Evolutionary conservation across 441 rosid species (phyloP), one percentile per base, ranked within the genome.

Genomic region (Dalechampia spathulata): DNA sequence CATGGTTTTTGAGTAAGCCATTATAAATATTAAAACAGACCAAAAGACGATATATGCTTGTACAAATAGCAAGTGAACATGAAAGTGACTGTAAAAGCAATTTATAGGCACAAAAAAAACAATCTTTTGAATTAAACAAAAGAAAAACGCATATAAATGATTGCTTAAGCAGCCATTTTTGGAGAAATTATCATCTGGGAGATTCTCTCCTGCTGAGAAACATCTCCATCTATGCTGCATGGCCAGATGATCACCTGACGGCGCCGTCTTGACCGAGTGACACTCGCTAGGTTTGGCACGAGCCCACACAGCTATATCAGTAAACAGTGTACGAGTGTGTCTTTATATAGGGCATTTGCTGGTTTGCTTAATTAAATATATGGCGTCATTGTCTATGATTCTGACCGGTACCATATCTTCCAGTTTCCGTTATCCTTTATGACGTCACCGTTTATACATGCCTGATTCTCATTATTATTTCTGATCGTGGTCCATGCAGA

Each of bases 161-260:
- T 79, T 72, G 75, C 72, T 16, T 36, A 20, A 57, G 78, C 76
- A 70, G 82, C 77, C 80, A 68, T 66, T 68, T 66, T 50, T 37
- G 52, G 63, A 58, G 75, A 65, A 53, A 76, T 75, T 59, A 68
- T 67, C 49, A 37, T 30, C 8, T 30, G 34, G 16, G 10, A 49
- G 42, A 53, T 46, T 21, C 66, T 46, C 44, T 34, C 12, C 38
- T 32, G 2, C 17, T 2, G 11, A 43, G 60, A 55, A 28, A 34
- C 1, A 8, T 34, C 46, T 22, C 16, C 34, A 52, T 22, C 44
- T 13, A 13, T 47, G 6, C 7, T 22, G 43, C n/a, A 52, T 19
- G 28, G 56, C 22, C 19, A 0, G 9, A 32, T 30, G 20, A 9
- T 42, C 54, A 39, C 63, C 54, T 58, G 63, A 58, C 55, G 55